phyloP scores from a whole-genome alignment of 106 monocot species.

The Platanthera guangdongensis region DNA sequence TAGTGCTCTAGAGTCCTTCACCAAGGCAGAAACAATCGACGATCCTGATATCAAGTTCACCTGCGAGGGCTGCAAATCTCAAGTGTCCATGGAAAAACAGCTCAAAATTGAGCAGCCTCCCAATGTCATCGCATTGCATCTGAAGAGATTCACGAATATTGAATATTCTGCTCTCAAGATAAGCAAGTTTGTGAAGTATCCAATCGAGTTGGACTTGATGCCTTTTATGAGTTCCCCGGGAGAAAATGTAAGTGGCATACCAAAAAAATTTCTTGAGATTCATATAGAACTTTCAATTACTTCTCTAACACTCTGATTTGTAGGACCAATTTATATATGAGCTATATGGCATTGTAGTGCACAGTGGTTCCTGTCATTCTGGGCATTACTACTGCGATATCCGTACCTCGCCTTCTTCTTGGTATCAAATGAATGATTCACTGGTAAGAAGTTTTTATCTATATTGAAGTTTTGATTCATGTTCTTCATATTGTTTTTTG shows the following conservation, averaged over 20 bases:
- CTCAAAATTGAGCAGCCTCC: slow-evolving; percentile 56
- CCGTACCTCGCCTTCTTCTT: slow-evolving; percentile 41
- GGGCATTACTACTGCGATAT: slow-evolving; percentile 54
- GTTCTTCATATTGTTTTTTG: not conserved
- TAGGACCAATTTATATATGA: slow-evolving; percentile 47
- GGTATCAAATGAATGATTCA: slow-evolving; percentile 47
- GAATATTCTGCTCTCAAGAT: slow-evolving; percentile 33
- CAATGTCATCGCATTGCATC: slow-evolving; percentile 51
- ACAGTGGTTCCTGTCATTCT: slow-evolving; percentile 21
- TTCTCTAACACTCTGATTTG: not conserved
- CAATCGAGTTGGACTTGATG: slow-evolving; percentile 46
- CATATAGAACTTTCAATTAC: not conserved
- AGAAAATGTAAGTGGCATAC: slow-evolving; percentile 18
- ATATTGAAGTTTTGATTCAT: not conserved
- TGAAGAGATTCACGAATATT: slow-evolving; percentile 55
- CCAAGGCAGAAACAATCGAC: slow-evolving; percentile 53
- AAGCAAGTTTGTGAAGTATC: slow-evolving; percentile 50
- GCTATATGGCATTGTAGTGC: slow-evolving; percentile 56
- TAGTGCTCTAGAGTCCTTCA: slow-evolving; percentile 60
- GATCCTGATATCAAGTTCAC: slow-evolving; percentile 38
- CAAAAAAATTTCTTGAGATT: not conserved
- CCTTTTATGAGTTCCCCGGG: slow-evolving; percentile 36
- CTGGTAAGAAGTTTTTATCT: slow-evolving; percentile 3
- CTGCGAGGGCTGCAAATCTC: slow-evolving; percentile 54
- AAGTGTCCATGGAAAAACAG: slow-evolving; percentile 46